Evolutionary conservation across 768 basidiomycete species (phyloP).

Genomic region (Boletus edulis): DNA sequence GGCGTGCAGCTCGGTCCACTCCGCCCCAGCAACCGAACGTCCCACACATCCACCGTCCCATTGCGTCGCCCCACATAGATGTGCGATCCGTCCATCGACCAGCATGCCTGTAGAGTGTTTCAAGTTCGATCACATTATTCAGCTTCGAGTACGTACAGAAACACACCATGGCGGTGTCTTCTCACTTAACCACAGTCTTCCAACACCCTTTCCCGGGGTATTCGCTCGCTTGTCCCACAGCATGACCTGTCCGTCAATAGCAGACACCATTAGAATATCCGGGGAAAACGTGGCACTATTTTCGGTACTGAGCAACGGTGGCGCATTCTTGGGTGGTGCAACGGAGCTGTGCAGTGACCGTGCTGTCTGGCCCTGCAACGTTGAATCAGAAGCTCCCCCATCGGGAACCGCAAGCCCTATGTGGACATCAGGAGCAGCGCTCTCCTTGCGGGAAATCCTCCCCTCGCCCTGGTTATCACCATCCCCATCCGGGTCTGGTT

Average conservation of each 20-base stretch:
- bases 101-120: constrained; percentile 68
- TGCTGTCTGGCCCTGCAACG: constrained; percentile 18
- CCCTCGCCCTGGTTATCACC: constrained; percentile 24
- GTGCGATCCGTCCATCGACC: constrained; percentile 86
- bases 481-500: constrained; percentile 61
- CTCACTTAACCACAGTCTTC: constrained; percentile 84
- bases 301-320: constrained; percentile 63
- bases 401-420: constrained; percentile 31
- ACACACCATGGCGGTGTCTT: constrained; percentile 96
- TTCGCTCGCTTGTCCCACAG: constrained; percentile 85
- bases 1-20: constrained; percentile 65
- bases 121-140: neutral
- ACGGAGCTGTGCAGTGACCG: constrained; percentile 36
- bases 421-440: constrained; percentile 7
- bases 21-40: constrained; percentile 77
- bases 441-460: constrained; percentile 16
- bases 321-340: constrained; percentile 70
- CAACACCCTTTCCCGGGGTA: constrained; percentile 66
- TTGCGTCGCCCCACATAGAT: constrained; percentile 91
- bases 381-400: constrained; percentile 19
- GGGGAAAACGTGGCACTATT: constrained; percentile 67
- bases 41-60: constrained; percentile 91
- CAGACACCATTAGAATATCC: constrained; percentile 84
- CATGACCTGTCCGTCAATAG: constrained; percentile 89
- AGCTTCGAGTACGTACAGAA: constrained; percentile 57